Evolutionary conservation across 768 basidiomycete genomes (phyloP).

Genomic region (Agaricus blazei): DNA sequence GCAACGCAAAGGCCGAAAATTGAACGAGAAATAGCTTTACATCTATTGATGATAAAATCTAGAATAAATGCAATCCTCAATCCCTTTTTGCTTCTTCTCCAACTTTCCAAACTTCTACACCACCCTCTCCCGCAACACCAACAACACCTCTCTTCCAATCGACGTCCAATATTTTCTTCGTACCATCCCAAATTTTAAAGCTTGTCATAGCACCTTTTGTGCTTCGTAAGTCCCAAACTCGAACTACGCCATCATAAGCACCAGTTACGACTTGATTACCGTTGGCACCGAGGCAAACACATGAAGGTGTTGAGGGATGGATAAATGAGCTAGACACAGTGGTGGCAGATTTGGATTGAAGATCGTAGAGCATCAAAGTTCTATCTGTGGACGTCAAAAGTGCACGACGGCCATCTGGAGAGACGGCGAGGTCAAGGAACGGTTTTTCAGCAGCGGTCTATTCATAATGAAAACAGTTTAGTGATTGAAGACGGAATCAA

Average conservation of each 20-base stretch:
- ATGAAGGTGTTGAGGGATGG: conserved; percentile 67
- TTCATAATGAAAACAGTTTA: no score
- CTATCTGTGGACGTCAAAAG: conserved; percentile 73
- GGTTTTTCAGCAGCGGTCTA: conserved; percentile 71
- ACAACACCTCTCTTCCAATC: conserved; percentile 56
- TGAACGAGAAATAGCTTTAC: no score
- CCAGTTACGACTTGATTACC: conserved; percentile 62
- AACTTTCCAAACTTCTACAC: conserved; percentile 60
- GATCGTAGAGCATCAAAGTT: conserved; percentile 65
- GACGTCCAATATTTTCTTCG: conserved; percentile 49
- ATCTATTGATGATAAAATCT: no score
- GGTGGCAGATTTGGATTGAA: conserved; percentile 31
- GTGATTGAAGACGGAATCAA: no score
- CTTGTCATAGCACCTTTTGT: conserved; percentile 57
- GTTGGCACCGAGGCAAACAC: conserved; percentile 32
- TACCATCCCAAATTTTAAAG: conserved; percentile 55
- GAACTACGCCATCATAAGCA: conserved; percentile 71
- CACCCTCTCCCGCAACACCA: conserved; percentile 60
- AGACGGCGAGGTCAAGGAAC: conserved; percentile 59
- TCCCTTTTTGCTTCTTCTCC: conserved; percentile 24
- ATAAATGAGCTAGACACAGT: conserved; percentile 19
- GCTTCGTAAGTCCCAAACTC: conserved; percentile 78
- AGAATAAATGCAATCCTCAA: not conserved
- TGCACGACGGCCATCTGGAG: conserved; percentile 35
- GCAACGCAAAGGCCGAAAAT: no score